These are phyloP conservation scores for Sporothrix pallida DNA, from an alignment of 2,329 filamentous ascomycete genomes.

Conservation along the genomic window DNA sequence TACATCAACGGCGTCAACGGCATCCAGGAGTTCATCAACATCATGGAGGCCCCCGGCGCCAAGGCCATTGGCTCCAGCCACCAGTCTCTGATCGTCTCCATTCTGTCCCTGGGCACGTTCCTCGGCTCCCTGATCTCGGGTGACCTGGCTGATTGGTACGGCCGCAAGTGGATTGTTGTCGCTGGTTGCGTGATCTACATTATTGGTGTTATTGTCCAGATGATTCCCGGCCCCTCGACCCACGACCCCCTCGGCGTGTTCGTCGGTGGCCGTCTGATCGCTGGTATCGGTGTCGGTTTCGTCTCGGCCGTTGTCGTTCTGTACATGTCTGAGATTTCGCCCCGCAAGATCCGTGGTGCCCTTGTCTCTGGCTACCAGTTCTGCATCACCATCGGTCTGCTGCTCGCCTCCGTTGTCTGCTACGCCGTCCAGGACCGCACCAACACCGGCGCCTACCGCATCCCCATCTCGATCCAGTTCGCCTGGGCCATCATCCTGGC, in stretches of 20 bases:
- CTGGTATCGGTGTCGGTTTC: slow-evolving; percentile 80
- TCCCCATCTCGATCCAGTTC: slow-evolving; percentile 81
- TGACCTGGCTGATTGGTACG: slow-evolving; percentile 76
- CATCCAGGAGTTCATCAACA: slow-evolving; percentile 56
- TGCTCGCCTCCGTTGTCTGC: slow-evolving; percentile 62
- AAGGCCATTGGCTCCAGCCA: slow-evolving; percentile 49
- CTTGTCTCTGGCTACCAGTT: slow-evolving; percentile 70
- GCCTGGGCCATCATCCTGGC: slow-evolving; percentile 79
- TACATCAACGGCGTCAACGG: slow-evolving; percentile 72
- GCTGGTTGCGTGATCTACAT: slow-evolving; percentile 74
- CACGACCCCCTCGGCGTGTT: slow-evolving; percentile 64
- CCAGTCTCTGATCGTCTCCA: slow-evolving; percentile 70
- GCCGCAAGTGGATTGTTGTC: slow-evolving; percentile 74
- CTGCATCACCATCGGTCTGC: slow-evolving; percentile 74
- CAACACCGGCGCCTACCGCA: slow-evolving; percentile 74
- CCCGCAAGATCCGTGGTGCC: slow-evolving; percentile 66
- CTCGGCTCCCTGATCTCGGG: slow-evolving; percentile 78
- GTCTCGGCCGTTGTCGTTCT: slow-evolving; percentile 80
- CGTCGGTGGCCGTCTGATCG: slow-evolving; percentile 74
- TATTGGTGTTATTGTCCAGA: slow-evolving; percentile 71
- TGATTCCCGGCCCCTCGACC: slow-evolving; percentile 54
- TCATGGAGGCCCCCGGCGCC: slow-evolving; percentile 53
- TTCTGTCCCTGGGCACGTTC: slow-evolving; percentile 79
- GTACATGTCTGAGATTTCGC: slow-evolving; percentile 84
- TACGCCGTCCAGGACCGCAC: slow-evolving; percentile 69